Conservation (phyloP, 768 basidiomycete species). For the Suillus bovinus region DNA sequence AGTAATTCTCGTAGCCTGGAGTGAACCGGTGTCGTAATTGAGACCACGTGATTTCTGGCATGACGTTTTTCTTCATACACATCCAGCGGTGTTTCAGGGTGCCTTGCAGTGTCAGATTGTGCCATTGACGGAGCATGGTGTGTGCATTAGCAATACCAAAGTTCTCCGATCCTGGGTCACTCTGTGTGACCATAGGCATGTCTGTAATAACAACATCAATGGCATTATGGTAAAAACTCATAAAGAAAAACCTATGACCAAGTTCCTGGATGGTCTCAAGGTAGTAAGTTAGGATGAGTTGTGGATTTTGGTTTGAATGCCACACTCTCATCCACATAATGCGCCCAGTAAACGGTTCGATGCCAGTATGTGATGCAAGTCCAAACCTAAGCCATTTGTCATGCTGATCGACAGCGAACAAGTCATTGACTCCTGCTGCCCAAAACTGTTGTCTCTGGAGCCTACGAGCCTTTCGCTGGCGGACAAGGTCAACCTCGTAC, state of each 20-base stretch:
- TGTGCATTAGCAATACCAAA: no score
- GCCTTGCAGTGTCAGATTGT: no score
- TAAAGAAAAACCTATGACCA: constrained; percentile 23
- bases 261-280: constrained; percentile 15
- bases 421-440: constrained; percentile 44
- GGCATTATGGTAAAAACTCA: no score
- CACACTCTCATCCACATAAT: constrained; percentile 28
- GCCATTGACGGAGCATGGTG: no score
- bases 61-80: no score
- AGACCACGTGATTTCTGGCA: no score
- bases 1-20: no score
- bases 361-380: constrained; percentile 28
- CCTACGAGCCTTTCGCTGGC: constrained; percentile 11
- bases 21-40: no score
- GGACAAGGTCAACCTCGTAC: constrained; percentile 25
- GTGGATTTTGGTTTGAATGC: constrained; percentile 28
- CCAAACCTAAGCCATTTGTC: constrained; percentile 47
- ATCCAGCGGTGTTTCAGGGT: no score
- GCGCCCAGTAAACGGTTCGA: constrained; percentile 20
- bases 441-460: constrained; percentile 35
- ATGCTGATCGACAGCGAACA: constrained; percentile 43
- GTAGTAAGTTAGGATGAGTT: constrained; percentile 21
- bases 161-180: no score
- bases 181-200: no score
- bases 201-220: no score